These are phyloP conservation scores for Eragrostis curvula DNA, from an alignment of 176 grass and related monocot species.

Conservation along the genomic window DNA sequence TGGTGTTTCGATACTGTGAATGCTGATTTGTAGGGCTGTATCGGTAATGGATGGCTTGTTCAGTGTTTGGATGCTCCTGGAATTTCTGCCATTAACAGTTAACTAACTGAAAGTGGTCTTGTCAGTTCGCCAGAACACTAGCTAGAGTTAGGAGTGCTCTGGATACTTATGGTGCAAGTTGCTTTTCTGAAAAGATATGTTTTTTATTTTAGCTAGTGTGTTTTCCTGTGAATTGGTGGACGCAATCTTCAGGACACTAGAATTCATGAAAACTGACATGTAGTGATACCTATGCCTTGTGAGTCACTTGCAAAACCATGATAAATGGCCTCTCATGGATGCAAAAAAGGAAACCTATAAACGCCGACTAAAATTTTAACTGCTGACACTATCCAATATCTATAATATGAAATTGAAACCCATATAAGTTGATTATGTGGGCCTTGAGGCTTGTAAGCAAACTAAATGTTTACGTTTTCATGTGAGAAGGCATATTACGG, in stretches of 20 bases:
- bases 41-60: neutral
- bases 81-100: too few relatives aligned
- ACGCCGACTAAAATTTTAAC: neutral
- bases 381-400: neutral
- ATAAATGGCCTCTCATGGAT: neutral
- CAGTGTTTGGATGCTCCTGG: neutral
- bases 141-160: neutral
- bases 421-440: neutral
- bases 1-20: neutral
- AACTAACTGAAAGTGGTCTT: neutral
- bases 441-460: neutral
- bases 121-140: too few relatives aligned
- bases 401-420: neutral
- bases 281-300: neutral
- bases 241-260: neutral
- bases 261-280: neutral
- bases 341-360: neutral
- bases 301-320: neutral
- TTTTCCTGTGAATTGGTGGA: neutral
- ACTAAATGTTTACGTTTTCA: neutral
- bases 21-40: neutral
- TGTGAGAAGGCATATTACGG: neutral
- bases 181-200: neutral
- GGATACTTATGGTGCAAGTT: conserved; percentile 2
- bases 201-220: neutral